These are phyloP conservation scores for Pyrrhoderma noxium DNA, from an alignment of 1,284 basidiomycete genomes.

Conservation along the genomic window DNA sequence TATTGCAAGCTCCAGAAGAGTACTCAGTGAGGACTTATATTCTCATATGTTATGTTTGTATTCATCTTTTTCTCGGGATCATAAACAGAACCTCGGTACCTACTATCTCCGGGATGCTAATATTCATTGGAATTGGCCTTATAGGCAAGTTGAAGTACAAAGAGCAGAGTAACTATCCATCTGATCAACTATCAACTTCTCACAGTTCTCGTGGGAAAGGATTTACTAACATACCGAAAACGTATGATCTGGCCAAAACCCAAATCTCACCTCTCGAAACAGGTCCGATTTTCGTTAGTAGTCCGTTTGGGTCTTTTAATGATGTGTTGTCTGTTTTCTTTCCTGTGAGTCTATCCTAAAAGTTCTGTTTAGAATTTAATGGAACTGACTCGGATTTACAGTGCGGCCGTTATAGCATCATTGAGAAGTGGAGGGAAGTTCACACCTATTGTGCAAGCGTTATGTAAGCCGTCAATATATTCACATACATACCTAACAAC, in stretches of 20 bases:
- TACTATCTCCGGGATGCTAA: too few species aligned
- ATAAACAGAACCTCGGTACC: too few species aligned
- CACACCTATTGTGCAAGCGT: background rate
- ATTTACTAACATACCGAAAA: constrained; percentile 2
- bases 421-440: background rate
- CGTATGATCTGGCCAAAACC: background rate
- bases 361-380: background rate
- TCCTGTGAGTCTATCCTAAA: background rate
- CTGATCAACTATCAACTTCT: too few species aligned
- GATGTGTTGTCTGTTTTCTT: background rate
- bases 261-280: background rate
- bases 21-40: too few species aligned
- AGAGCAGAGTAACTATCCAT: too few species aligned
- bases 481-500: too few species aligned
- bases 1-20: too few species aligned
- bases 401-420: constrained; percentile 1
- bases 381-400: background rate
- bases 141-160: too few species aligned
- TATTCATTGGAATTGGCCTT: too few species aligned
- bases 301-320: constrained; percentile 5
- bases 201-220: constrained; percentile 1
- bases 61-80: too few species aligned
- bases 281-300: background rate
- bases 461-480: background rate
- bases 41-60: too few species aligned